These are phyloP conservation scores for Sclerotinia subarctica DNA, from an alignment of 2,329 filamentous ascomycete species.

Conservation along the genomic window DNA sequence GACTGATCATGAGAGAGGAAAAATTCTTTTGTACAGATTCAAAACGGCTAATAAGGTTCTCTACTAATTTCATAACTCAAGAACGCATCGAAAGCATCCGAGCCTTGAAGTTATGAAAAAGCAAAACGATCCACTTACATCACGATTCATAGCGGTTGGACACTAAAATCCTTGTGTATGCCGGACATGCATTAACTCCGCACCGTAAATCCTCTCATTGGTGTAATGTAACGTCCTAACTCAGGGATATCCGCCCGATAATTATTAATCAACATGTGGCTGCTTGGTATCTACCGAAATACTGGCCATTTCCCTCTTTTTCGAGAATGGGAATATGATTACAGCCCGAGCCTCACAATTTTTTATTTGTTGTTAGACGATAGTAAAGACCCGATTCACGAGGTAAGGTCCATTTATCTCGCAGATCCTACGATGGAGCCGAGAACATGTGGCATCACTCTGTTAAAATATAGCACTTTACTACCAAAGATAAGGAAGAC, in stretches of 20 bases:
- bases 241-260: neutral
- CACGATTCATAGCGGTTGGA: neutral
- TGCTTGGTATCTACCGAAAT: neutral
- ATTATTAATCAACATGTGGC: neutral
- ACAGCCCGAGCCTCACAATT: neutral
- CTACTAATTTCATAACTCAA: neutral
- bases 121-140: neutral
- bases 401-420: neutral
- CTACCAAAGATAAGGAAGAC: neutral
- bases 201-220: neutral
- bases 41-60: neutral
- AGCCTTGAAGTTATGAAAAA: neutral
- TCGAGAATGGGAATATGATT: neutral
- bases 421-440: neutral
- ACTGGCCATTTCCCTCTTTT: neutral
- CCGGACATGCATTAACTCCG: constrained; percentile 13
- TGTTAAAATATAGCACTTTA: neutral
- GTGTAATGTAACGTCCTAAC: neutral
- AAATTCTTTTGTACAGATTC: neutral
- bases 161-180: neutral
- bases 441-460: neutral
- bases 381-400: constrained; percentile 1
- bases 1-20: neutral
- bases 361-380: neutral
- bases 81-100: neutral